A percentile compares a stretch with the other conserved stretches of the same genome.
phyloP scores from a whole-genome alignment of 805 yeast genomes.

The Candida fluviatilis region DNA sequence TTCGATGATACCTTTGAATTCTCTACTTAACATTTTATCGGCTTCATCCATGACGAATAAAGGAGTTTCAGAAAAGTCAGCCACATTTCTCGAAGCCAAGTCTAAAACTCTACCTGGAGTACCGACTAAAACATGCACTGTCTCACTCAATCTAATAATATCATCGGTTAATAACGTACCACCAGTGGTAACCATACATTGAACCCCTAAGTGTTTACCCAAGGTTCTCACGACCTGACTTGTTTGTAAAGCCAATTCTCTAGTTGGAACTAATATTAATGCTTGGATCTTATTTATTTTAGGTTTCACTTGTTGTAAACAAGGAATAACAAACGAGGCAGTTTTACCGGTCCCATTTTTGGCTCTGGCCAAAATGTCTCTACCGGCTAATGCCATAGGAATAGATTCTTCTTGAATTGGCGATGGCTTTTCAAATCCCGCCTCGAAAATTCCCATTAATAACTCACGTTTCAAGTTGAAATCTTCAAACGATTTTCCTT shows the following conservation, averaged over 20 bases:
- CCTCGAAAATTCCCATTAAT: slow-evolving; percentile 97
- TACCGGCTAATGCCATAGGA: slow-evolving; percentile 91
- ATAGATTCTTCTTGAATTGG: slow-evolving; percentile 98
- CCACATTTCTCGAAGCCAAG: slow-evolving; percentile 81
- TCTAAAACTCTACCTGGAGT: slow-evolving; percentile 98
- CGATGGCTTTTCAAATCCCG: slow-evolving; percentile 96
- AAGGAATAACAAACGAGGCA: slow-evolving; percentile 94
- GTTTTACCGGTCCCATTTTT: slow-evolving; percentile 99
- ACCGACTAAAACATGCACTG: slow-evolving; percentile 93
- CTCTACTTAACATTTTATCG: slow-evolving; percentile 90
- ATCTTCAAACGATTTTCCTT: slow-evolving; percentile 89
- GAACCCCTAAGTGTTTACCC: slow-evolving; percentile 87
- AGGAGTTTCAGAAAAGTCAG: slow-evolving; percentile 82
- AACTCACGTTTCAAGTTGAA: slow-evolving; percentile 88
- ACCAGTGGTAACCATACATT: slow-evolving; percentile 98
- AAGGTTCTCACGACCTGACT: slow-evolving; percentile 95
- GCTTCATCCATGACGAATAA: slow-evolving; percentile 98
- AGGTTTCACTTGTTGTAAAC: slow-evolving; percentile 84
- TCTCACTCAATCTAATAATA: slow-evolving; percentile 84
- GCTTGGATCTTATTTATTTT: slow-evolving; percentile 84
- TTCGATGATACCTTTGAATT: slow-evolving; percentile 82
- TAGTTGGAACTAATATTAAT: slow-evolving; percentile 90
- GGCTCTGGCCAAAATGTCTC: slow-evolving; percentile 95
- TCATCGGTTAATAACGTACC: slow-evolving; percentile 95
- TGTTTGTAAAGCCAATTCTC: slow-evolving; percentile 96